These are phyloP conservation scores for Trichomonas tenax DNA, from an alignment of 208 protist genomes.

Conservation along the genomic window DNA sequence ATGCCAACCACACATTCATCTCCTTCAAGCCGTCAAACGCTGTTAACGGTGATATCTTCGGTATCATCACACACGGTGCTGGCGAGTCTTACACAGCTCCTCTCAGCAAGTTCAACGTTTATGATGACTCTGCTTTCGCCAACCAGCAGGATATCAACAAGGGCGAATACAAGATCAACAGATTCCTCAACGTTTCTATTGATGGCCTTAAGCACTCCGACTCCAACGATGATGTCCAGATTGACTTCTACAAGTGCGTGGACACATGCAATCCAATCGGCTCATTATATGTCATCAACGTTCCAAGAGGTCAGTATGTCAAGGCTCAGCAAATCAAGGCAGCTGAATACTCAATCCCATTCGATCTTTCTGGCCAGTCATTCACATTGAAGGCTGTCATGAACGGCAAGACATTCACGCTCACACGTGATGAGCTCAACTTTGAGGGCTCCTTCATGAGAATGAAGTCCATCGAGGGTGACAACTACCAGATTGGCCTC, in stretches of 20 bases:
- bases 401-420: background rate
- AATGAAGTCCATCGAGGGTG: background rate
- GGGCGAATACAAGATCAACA: background rate
- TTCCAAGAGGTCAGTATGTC: background rate
- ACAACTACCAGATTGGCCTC: background rate
- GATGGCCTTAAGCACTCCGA: background rate
- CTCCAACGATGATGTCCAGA: background rate
- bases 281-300: background rate
- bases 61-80: background rate
- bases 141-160: background rate
- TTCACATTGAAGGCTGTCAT: background rate
- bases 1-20: background rate
- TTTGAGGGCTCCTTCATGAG: background rate
- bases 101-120: background rate
- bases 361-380: background rate
- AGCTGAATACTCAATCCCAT: background rate
- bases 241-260: background rate
- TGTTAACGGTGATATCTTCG: background rate
- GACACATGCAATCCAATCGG: background rate
- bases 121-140: background rate
- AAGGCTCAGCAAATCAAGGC: background rate
- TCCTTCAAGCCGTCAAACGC: background rate
- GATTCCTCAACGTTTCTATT: background rate
- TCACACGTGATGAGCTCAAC: background rate
- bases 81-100: background rate